Evolutionary conservation across 192 early-diverging fungal species (phyloP).

Genomic region (Gaertneriomyces sp.): DNA sequence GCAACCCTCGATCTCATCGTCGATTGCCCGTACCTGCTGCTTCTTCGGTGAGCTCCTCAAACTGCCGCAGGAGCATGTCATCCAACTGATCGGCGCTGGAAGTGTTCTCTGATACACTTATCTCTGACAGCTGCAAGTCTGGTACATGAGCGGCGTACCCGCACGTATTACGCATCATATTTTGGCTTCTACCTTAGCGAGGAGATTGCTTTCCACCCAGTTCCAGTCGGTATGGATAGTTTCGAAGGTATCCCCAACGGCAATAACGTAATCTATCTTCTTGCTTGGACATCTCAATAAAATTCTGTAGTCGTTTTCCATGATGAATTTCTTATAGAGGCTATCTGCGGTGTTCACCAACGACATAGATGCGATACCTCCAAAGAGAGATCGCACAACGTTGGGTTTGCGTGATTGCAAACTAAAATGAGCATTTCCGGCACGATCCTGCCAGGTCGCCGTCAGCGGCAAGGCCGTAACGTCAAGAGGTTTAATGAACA

Average conservation of each 20-base stretch:
- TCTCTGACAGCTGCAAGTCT: conserved; percentile 34
- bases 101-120: conserved; percentile 23
- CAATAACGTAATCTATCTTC: conserved; percentile 41
- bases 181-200: conserved; percentile 35
- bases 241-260: conserved; percentile 53
- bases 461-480: conserved; percentile 16
- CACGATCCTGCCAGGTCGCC: conserved; percentile 41
- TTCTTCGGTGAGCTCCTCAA: conserved; percentile 54
- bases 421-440: conserved; percentile 54
- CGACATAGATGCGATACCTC: conserved; percentile 23
- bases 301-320: conserved; percentile 49
- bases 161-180: neutral
- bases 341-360: conserved; percentile 12
- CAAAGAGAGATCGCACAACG: conserved; percentile 28
- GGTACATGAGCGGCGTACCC: neutral
- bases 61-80: conserved; percentile 42
- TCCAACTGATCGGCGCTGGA: conserved; percentile 40
- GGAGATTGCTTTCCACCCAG: conserved; percentile 53
- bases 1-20: too few species aligned
- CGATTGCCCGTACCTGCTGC: conserved; percentile 36
- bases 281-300: conserved; percentile 30
- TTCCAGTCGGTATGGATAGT: conserved; percentile 57
- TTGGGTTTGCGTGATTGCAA: conserved; percentile 43
- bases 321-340: conserved; percentile 30
- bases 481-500: conserved; percentile 53